Evolutionary conservation across 2,329 filamentous ascomycete genomes (phyloP).

Genomic region (Cordyceps farinosa): DNA sequence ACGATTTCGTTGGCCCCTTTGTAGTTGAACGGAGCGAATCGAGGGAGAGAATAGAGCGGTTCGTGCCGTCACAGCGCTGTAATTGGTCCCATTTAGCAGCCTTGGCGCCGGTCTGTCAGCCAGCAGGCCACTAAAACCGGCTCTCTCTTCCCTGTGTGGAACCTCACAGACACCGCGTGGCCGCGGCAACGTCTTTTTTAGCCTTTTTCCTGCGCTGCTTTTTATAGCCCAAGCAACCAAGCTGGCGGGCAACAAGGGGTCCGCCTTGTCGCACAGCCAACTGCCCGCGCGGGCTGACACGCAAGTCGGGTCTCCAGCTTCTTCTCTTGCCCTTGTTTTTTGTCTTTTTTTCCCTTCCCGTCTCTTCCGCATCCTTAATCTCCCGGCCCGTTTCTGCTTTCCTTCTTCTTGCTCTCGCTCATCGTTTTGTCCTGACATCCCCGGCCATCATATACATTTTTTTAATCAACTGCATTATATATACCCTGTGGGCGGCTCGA

Average conservation of each 20-base stretch:
- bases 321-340: not conserved
- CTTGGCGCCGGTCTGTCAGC: not conserved
- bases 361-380: not conserved
- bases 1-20: too few species aligned
- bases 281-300: conserved; percentile 9
- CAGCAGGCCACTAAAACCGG: not conserved
- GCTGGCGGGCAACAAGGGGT: not conserved
- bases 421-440: not conserved
- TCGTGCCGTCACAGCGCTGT: not conserved
- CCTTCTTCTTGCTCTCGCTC: conserved; percentile 9
- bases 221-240: not conserved
- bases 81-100: not conserved
- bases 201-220: not conserved
- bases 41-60: too few species aligned
- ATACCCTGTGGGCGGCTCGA: not conserved
- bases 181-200: conserved; percentile 14
- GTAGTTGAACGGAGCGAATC: too few species aligned
- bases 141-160: not conserved
- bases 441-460: not conserved
- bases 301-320: not conserved
- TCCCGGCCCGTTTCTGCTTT: not conserved
- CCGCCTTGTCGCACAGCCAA: conserved; percentile 16
- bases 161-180: conserved; percentile 7
- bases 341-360: conserved; percentile 1
- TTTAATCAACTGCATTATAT: not conserved